Evolutionary conservation across 306 rosid genomes (phyloP).

Genomic region (Prunus armeniaca): DNA sequence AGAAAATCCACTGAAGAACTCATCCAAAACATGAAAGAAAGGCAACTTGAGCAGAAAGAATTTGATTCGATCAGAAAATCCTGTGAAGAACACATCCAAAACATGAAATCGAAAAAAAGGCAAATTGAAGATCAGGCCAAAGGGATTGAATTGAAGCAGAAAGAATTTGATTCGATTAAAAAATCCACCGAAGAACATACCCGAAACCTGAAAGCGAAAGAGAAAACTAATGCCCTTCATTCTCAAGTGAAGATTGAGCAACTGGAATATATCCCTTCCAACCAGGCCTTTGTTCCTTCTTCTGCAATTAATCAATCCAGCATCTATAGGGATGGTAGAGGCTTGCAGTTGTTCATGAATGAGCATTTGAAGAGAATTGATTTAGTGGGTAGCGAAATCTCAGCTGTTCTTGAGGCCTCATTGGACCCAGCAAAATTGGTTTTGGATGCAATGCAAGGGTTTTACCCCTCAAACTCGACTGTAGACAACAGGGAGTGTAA

Average conservation of each 20-base stretch:
- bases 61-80: slow-evolving; percentile 10
- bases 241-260: slow-evolving; percentile 22
- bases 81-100: not conserved
- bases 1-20: slow-evolving; percentile 16
- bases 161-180: not conserved
- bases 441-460: slow-evolving; percentile 40
- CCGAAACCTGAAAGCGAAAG: not conserved
- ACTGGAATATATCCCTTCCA: not conserved
- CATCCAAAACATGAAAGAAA: slow-evolving; percentile 17
- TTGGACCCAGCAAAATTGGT: slow-evolving; percentile 41
- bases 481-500: slow-evolving; percentile 9
- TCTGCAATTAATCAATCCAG: not conserved
- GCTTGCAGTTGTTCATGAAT: slow-evolving; percentile 28
- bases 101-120: slow-evolving; percentile 7
- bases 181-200: not conserved
- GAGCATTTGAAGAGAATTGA: slow-evolving; percentile 15
- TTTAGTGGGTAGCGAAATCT: not conserved
- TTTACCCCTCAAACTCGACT: slow-evolving; percentile 26
- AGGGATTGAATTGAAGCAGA: not conserved
- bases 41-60: slow-evolving; percentile 23
- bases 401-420: not conserved
- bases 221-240: slow-evolving; percentile 13
- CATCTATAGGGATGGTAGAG: slow-evolving; percentile 17
- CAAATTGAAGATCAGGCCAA: not conserved
- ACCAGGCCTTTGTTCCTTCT: slow-evolving; percentile 4